phyloP scores from a whole-genome alignment of 768 basidiomycete species.

The Pholiota molesta region DNA sequence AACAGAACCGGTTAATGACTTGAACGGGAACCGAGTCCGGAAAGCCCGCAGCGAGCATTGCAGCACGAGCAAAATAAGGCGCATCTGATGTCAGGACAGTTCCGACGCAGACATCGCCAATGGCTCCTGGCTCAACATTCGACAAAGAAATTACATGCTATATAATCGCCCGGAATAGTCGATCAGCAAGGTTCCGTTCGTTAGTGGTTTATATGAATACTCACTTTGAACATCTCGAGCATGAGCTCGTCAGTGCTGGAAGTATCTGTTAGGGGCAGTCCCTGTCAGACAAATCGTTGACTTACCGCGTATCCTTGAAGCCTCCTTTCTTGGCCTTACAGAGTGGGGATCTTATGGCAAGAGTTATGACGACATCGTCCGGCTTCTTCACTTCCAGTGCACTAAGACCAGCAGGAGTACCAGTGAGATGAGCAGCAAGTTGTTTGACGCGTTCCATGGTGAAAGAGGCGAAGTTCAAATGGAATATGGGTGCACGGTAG shows the following conservation, averaged over 20 bases:
- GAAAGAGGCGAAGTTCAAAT: neutral
- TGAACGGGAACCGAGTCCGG: conserved; percentile 79
- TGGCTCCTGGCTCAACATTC: conserved; percentile 60
- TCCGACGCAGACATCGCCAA: conserved; percentile 82
- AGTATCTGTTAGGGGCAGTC: neutral
- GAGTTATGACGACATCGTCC: conserved; percentile 82
- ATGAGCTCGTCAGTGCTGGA: conserved; percentile 77
- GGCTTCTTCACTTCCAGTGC: conserved; percentile 60
- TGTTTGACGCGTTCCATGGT: conserved; percentile 71
- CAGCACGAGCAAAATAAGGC: conserved; percentile 70
- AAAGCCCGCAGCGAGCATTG: conserved; percentile 80
- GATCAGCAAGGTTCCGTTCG: neutral
- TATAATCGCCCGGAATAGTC: neutral
- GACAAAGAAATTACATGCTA: conserved; percentile 65
- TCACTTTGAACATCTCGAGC: conserved; percentile 79
- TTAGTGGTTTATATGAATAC: conserved; percentile 12
- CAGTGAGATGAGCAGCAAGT: conserved; percentile 59
- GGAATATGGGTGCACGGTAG: neutral
- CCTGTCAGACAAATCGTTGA: neutral
- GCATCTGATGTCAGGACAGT: conserved; percentile 70
- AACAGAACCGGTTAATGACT: conserved; percentile 80
- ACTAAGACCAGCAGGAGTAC: conserved; percentile 47
- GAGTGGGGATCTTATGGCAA: conserved; percentile 77
- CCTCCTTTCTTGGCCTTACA: conserved; percentile 81
- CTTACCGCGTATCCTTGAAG: conserved; percentile 68